Base-by-base conservation (phyloP, 768 basidiomycete genomes). In the Heimioporus sp. region DNA sequence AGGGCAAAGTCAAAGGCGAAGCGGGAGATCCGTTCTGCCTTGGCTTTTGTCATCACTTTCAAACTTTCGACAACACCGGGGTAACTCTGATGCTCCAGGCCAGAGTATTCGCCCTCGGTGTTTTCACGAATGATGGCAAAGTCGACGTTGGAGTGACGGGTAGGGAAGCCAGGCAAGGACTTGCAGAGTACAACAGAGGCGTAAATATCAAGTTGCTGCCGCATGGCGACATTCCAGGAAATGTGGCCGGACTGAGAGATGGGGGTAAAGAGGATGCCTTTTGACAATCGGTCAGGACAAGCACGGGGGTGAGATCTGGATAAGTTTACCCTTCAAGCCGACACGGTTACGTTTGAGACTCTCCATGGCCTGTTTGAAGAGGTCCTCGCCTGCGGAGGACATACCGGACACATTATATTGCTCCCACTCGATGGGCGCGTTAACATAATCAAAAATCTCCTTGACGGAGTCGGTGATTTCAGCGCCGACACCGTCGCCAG, bases 211-310 rank as follows among this genome's bases (percentile, higher is more conserved):
- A 99, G 89, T 68, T 96, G 91, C 70, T 98, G 96, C 60, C 97
- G 90, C 94, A 99, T 98, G 57, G 97, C 97, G 53, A 99, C 97
- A 69, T 99, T 99, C 97, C 97, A 99, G 53, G 97, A 98, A 58
- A 96, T 93, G 73, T 99, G 97, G 3, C 93, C 95, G 17, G 86
- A 85, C 72, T 91, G 89, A 48, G 96, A 98, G 62, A 96, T 92
- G 59, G 95, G 96, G 40, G 97, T 99, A 78, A 95, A 98, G 59
- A 99, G 88, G 64, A 98, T 99, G 62, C 97, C 96, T 98, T 55
- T 28, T 28, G 24, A 28, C 24, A 28, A 41, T 34, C 13, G 24
- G 28, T 24, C 24, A 28, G 24, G 24, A 28, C 7, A 28, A 28
- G 6, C 7, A 51, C 10, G 46, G 15, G 44, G 17, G 39, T 44